Evolutionary conservation across 2,329 filamentous ascomycete genomes (phyloP).

Genomic region (Lasiodiplodia citricola): DNA sequence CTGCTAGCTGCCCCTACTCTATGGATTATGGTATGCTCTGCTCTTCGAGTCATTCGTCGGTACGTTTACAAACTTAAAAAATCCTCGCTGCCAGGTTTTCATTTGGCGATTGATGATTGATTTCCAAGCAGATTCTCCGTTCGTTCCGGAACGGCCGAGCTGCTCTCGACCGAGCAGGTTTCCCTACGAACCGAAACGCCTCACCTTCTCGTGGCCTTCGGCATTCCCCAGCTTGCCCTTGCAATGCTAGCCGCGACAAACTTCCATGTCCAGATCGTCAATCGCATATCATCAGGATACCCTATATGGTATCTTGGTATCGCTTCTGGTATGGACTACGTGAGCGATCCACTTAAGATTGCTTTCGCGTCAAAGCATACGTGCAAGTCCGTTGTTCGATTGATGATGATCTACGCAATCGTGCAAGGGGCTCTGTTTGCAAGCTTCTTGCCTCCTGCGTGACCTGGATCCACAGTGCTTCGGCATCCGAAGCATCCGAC

Average conservation of each 20-base stretch:
- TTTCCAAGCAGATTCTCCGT: background rate
- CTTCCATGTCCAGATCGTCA: slow-evolving; percentile 95
- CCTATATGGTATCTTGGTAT: slow-evolving; percentile 89
- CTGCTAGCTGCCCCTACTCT: slow-evolving; percentile 81
- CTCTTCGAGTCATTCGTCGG: slow-evolving; percentile 9
- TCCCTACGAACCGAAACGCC: background rate
- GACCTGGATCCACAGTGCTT: slow-evolving; percentile 28
- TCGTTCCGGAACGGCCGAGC: background rate
- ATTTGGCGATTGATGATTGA: background rate
- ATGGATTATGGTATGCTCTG: slow-evolving; percentile 59
- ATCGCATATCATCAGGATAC: slow-evolving; percentile 84
- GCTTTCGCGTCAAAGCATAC: slow-evolving; percentile 8
- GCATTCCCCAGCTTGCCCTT: slow-evolving; percentile 74
- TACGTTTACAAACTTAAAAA: slow-evolving; percentile 7
- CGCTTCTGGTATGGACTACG: slow-evolving; percentile 48
- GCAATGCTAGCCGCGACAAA: slow-evolving; percentile 73
- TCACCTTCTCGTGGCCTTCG: slow-evolving; percentile 51
- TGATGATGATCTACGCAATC: slow-evolving; percentile 73
- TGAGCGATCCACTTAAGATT: background rate
- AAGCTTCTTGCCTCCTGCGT: slow-evolving; percentile 90
- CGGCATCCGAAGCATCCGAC: slow-evolving; percentile 1
- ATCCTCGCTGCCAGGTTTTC: background rate
- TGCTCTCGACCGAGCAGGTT: background rate
- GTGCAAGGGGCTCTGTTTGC: slow-evolving; percentile 86
- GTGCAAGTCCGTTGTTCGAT: slow-evolving; percentile 27